A percentile compares a stretch with the other conserved stretches of the same genome.
These are phyloP conservation scores for Tylopilus sp. DNA, from an alignment of 768 basidiomycete genomes.

Conservation along the genomic window DNA sequence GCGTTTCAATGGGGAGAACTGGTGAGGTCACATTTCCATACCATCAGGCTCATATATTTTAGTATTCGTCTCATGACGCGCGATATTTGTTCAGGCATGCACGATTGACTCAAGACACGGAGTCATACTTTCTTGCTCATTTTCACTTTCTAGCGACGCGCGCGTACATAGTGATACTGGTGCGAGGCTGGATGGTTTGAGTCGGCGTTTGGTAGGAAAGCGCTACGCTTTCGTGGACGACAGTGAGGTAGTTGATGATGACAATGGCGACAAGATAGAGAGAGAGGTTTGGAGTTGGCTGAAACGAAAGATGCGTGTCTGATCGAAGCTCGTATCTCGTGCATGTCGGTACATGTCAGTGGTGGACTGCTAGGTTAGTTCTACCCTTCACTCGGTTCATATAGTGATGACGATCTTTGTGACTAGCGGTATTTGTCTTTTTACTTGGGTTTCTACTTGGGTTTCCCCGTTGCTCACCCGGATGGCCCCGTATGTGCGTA, in stretches of 20 bases:
- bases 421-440: too few species aligned
- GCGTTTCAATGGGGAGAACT: constrained; percentile 52
- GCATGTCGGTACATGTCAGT: too few species aligned
- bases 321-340: neutral
- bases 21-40: constrained; percentile 31
- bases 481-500: too few species aligned
- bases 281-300: constrained; percentile 29
- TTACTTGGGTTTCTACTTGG: too few species aligned
- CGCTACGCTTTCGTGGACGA: constrained; percentile 40
- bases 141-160: neutral
- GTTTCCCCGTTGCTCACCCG: too few species aligned
- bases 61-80: neutral
- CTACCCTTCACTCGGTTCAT: too few species aligned
- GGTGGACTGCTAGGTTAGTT: too few species aligned
- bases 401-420: too few species aligned
- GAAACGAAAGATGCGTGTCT: constrained; percentile 18
- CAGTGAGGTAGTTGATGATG: constrained; percentile 4
- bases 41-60: neutral
- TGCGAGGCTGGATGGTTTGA: constrained; percentile 17
- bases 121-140: constrained; percentile 31
- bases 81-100: constrained; percentile 30
- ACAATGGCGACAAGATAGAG: neutral
- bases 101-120: constrained; percentile 65
- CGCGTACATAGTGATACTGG: neutral
- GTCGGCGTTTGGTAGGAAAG: constrained; percentile 30